Conservation (phyloP, 148 eudicot genomes). For the Fagopyrum tataricum region DNA sequence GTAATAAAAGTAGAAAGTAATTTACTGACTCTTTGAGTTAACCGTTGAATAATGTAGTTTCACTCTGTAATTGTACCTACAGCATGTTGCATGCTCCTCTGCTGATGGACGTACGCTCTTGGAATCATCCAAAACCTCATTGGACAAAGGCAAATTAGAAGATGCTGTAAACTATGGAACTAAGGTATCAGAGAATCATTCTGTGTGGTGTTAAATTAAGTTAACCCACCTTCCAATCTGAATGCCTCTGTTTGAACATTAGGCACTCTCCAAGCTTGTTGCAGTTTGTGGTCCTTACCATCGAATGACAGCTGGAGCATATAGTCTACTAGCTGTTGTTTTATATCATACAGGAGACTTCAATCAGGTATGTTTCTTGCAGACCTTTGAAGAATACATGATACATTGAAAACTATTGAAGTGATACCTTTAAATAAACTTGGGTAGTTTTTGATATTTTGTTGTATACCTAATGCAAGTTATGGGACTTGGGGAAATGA, state of each 20-base stretch:
- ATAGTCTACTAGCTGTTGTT: conserved; percentile 91
- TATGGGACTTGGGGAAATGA: background rate
- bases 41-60: conserved; percentile 9
- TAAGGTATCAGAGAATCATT: conserved; percentile 37
- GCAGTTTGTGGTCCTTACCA: conserved; percentile 94
- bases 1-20: background rate
- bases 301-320: conserved; percentile 97
- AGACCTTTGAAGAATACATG: background rate
- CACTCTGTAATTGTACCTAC: conserved; percentile 20
- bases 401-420: background rate
- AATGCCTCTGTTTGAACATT: conserved; percentile 21
- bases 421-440: background rate
- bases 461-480: background rate
- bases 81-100: conserved; percentile 97
- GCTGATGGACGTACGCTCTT: conserved; percentile 91
- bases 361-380: conserved; percentile 63
- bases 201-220: background rate
- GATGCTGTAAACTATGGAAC: conserved; percentile 94
- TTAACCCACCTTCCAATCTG: conserved; percentile 4
- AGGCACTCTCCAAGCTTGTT: conserved; percentile 84
- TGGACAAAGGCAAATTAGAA: conserved; percentile 93
- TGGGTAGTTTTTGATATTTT: background rate
- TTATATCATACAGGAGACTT: conserved; percentile 94
- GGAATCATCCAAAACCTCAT: conserved; percentile 90
- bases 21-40: background rate